Percentiles rank a stretch among this genome's conserved stretches.
Conservation (phyloP, 805 yeast genomes). For the Myxozyma nipponensis region DNA sequence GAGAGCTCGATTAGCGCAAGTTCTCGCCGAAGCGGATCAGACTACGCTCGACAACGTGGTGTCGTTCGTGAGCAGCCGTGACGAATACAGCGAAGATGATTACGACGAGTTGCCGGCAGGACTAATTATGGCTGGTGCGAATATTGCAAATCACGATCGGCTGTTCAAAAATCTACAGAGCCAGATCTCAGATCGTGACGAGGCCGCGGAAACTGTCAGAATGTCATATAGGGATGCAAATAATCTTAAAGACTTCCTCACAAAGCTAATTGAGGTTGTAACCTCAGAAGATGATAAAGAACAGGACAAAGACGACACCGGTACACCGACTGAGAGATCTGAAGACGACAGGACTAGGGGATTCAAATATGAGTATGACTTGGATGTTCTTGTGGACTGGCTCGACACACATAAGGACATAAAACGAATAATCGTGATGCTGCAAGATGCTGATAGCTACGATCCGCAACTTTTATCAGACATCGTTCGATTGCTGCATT, state of each 20-base stretch:
- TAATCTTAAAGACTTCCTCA: conserved; percentile 36
- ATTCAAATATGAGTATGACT: conserved; percentile 39
- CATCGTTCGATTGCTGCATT: conserved; percentile 34
- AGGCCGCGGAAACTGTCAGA: conserved; percentile 26
- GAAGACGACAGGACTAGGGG: conserved; percentile 12
- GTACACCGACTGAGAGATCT: neutral
- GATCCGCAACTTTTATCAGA: conserved; percentile 33
- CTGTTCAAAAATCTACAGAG: conserved; percentile 30
- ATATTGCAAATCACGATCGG: conserved; percentile 36
- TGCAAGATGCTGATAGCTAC: conserved; percentile 43
- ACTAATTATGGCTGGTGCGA: conserved; percentile 36
- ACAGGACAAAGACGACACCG: conserved; percentile 12
- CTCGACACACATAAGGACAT: conserved; percentile 15
- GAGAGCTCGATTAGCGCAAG: too few relatives aligned
- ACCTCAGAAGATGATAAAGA: conserved; percentile 21
- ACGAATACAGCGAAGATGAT: conserved; percentile 8
- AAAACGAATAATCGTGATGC: conserved; percentile 31
- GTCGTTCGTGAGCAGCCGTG: neutral
- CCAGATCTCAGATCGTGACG: conserved; percentile 4
- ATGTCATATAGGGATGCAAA: conserved; percentile 39
- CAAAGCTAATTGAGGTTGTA: conserved; percentile 33
- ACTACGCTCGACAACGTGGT: neutral
- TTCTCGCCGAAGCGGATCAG: neutral
- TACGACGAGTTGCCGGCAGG: conserved; percentile 31
- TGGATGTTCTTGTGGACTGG: conserved; percentile 39